phyloP scores from a whole-genome alignment of 495 filamentous ascomycete genomes.

The Aspergillus baeticus region DNA sequence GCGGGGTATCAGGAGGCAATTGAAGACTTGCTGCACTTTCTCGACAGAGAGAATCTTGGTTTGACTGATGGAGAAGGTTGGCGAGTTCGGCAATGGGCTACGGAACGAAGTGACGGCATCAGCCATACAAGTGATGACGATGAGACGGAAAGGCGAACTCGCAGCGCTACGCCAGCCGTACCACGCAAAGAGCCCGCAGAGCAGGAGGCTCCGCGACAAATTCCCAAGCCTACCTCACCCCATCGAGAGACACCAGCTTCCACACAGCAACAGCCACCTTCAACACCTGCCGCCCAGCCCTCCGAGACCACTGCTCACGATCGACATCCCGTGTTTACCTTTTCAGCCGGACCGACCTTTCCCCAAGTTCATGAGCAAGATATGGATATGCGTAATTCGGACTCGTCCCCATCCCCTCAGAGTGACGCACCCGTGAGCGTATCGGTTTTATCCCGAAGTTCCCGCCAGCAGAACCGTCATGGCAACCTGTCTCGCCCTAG shows the following conservation, averaged over 20 bases:
- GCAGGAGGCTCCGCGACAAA: conserved; percentile 31
- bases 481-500: conserved; percentile 40
- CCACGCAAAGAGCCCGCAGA: conserved; percentile 51
- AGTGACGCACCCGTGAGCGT: conserved; percentile 47
- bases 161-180: conserved; percentile 60
- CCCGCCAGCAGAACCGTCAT: conserved; percentile 52
- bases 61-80: conserved; percentile 77
- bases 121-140: conserved; percentile 75
- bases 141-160: conserved; percentile 52
- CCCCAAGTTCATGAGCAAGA: conserved; percentile 63
- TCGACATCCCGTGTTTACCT: conserved; percentile 60
- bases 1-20: conserved; percentile 93
- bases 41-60: conserved; percentile 78
- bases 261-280: conserved; percentile 24
- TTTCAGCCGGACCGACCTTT: conserved; percentile 60
- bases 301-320: conserved; percentile 28
- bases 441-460: conserved; percentile 50
- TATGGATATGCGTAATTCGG: conserved; percentile 56
- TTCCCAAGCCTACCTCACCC: conserved; percentile 38
- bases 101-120: conserved; percentile 68
- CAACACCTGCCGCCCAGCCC: conserved; percentile 21
- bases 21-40: conserved; percentile 80
- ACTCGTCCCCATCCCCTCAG: conserved; percentile 32
- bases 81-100: conserved; percentile 80
- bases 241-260: conserved; percentile 47